phyloP scores from a whole-genome alignment of 257 asterid species.

The Verbena officinalis region DNA sequence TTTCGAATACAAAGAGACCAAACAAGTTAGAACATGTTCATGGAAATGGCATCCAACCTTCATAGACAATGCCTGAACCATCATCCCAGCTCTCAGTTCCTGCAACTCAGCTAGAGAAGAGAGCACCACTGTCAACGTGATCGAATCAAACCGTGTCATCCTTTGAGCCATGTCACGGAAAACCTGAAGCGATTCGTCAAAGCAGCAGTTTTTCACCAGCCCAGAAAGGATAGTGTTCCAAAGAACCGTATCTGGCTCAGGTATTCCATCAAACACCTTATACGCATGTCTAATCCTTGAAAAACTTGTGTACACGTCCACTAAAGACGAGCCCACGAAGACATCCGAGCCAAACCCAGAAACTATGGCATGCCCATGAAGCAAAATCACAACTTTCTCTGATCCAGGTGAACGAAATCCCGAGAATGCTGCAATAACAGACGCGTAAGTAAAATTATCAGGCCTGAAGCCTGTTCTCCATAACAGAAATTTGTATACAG shows the following conservation, averaged over 20 bases:
- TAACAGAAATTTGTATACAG: conserved; percentile 49
- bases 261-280: conserved; percentile 77
- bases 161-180: conserved; percentile 51
- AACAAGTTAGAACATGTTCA: conserved; percentile 75
- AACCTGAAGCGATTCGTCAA: conserved; percentile 41
- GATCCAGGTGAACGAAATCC: conserved; percentile 38
- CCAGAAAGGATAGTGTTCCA: conserved; percentile 91
- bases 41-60: conserved; percentile 65
- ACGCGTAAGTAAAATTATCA: conserved; percentile 74
- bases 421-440: conserved; percentile 61
- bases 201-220: conserved; percentile 67
- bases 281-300: conserved; percentile 49
- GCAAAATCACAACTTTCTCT: conserved; percentile 56
- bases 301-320: conserved; percentile 51
- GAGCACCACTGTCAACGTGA: conserved; percentile 73
- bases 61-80: conserved; percentile 68
- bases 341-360: conserved; percentile 64
- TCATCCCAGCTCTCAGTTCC: conserved; percentile 68
- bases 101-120: conserved; percentile 75
- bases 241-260: conserved; percentile 70
- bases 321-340: conserved; percentile 87
- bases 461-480: conserved; percentile 49
- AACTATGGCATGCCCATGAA: conserved; percentile 74
- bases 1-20: conserved; percentile 73
- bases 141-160: conserved; percentile 54